Percentiles rank a stretch among this genome's conserved stretches.
Conservation (phyloP, 2,329 filamentous ascomycete species). For the Berkeleyomyces basicola region DNA sequence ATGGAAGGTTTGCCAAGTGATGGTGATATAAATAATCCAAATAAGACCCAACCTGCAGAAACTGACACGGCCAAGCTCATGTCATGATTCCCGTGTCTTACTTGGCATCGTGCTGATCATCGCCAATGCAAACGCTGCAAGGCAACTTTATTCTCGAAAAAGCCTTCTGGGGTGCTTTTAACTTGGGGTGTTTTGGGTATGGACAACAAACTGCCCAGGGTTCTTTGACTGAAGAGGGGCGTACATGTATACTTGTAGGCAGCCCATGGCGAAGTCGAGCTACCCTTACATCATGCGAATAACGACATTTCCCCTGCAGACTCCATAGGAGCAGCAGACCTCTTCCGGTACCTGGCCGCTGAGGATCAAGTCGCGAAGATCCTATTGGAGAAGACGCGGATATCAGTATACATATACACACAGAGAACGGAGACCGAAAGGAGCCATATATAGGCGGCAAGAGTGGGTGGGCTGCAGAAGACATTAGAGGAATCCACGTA, state of each 20-base stretch:
- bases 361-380: constrained; percentile 27
- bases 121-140: neutral
- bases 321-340: constrained; percentile 37
- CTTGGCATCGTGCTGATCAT: neutral
- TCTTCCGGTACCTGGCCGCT: constrained; percentile 30
- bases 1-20: neutral
- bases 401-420: neutral
- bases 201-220: neutral
- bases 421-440: neutral
- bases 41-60: neutral
- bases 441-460: neutral
- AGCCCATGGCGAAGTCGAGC: neutral
- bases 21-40: neutral
- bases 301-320: constrained; percentile 34
- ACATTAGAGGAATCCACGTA: neutral
- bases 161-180: neutral
- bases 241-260: no score
- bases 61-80: neutral
- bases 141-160: neutral
- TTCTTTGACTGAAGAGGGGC: neutral
- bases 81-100: neutral
- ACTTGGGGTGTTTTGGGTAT: neutral
- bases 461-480: neutral
- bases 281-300: constrained; percentile 26
- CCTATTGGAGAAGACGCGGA: neutral